Evolutionary conservation across 495 filamentous ascomycete genomes (phyloP), one percentile per base, ranked within the genome.

Genomic region (Echria macrotheca): DNA sequence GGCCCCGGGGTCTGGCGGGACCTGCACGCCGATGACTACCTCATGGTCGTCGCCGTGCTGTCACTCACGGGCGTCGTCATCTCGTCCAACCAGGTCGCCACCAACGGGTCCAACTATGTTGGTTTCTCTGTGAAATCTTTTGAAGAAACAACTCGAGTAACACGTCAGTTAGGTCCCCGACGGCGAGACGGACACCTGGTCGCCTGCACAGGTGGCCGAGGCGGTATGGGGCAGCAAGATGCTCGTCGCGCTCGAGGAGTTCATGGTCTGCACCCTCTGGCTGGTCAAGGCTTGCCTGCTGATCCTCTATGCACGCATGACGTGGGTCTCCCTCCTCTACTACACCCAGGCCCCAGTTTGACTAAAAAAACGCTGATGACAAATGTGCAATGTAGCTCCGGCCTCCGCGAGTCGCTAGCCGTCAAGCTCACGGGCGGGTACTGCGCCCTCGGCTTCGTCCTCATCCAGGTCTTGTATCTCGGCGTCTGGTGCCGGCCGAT

Each of bases 401-500:
- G 38, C 4, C 39, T 50, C 12, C 14, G 21, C 4, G 25, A 49
- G 17, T 22, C 21, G n/a, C n/a, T 48, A 2, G 52, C 47, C 9
- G 46, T 57, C 18, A 44, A 48, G 21, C 19, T 33, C 11, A 44
- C 46, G 11, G 46, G 40, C 12, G 19, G 35, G n/a, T 57, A 57
- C 32, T 41, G 47, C 32, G 28, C 9, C 24, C 12, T 47, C 19
- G 25, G 51, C 61, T 69, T 18, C 67, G 29, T 69, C 21, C 65
- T 69, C 44, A 61, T 69, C 40, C 24, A 58, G 15, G 61, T 79
- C 28, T 66, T 80, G 23, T 84, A 81, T 58, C 77, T 84, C 48
- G 75, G 63, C 14, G 73, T 81, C 12, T 84, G 80, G 69, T 84
- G 82, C 51, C 66, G 71, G 18, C 81, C 82, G 2, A 81, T 86